Evolutionary conservation across 2,329 filamentous ascomycete genomes (phyloP), one percentile per base, ranked within the genome.

Genomic region (Pyrenophora tritici-repentis): DNA sequence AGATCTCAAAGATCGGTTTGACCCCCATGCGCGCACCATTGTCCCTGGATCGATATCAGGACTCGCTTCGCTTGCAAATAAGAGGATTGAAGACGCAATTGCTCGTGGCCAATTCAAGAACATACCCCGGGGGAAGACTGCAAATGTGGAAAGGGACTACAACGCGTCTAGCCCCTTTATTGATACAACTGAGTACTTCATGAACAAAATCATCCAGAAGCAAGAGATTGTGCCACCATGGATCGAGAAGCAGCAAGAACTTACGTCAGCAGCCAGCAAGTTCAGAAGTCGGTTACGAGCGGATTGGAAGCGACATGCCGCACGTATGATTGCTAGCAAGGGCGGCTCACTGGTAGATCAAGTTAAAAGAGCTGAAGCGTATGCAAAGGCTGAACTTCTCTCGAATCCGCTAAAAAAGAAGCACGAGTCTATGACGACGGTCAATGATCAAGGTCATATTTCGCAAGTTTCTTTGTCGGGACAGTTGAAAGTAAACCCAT

Each of bases 231-330:
- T 96, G 0, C 94, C 94, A 1, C 93, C 93, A 0, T 99, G 94
- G 94, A 97, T 99, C 53, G 94, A 99, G 75, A 97, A 97, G 75
- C 94, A 99, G 72, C 93, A 97, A 70, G 91, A 97, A 65, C 78
- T 97, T 5, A 81, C 86, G 9, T 85, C 84, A 53, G 83, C 89
- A 0, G 82, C 86, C 1, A 81, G 79, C 10, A 79, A 81, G 1
- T 97, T 99, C 68, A 83, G 94, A 2, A 76, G 79, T 2, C 79
- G 90, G n/a, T 68, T 97, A 54, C 80, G 92, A 31, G 84, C 81
- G 34, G 91, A 96, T 62, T 97, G 93, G 93, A 86, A 84, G 68
- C 82, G 91, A 31, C 90, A 96, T 73, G 90, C 89, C 4, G 86
- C 90, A 1, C 79, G 90, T 42, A 82, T 86, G 62, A 95, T 97